Evolutionary conservation across 2,329 filamentous ascomycete genomes (phyloP).

Genomic region (Aureobasidium musti): DNA sequence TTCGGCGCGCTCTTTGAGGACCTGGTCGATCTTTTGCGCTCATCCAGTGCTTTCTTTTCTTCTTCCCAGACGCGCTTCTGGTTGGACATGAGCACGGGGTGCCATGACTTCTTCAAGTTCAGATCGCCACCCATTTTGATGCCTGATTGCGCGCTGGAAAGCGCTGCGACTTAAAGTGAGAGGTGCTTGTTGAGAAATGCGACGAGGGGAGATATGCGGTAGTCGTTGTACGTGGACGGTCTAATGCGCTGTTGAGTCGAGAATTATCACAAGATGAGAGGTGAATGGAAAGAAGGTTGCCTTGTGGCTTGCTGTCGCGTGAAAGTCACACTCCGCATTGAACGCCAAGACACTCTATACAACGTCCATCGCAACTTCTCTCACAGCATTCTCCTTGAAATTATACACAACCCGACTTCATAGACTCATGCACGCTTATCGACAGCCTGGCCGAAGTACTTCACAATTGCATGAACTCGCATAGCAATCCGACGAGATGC

Average conservation of each 20-base stretch:
- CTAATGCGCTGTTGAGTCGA: not conserved
- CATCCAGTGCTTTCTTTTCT: slow-evolving; percentile 87
- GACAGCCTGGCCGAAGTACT: too few species aligned
- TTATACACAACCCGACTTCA: not conserved
- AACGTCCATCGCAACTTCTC: not conserved
- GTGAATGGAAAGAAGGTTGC: not conserved
- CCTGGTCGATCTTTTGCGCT: slow-evolving; percentile 92
- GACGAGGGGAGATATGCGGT: not conserved
- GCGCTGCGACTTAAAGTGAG: slow-evolving; percentile 36
- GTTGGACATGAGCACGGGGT: slow-evolving; percentile 87
- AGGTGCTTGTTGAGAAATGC: not conserved
- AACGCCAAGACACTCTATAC: slow-evolving; percentile 12
- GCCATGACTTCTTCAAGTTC: slow-evolving; percentile 90
- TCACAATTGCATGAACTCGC: too few species aligned
- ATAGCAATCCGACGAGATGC: not conserved
- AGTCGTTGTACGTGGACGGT: not conserved
- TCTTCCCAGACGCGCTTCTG: slow-evolving; percentile 88
- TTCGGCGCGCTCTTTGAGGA: slow-evolving; percentile 89
- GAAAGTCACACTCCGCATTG: slow-evolving; percentile 5
- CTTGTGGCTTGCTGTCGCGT: not conserved
- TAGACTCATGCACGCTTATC: too few species aligned
- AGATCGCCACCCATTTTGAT: slow-evolving; percentile 87
- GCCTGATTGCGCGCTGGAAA: slow-evolving; percentile 32
- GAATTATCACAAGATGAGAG: not conserved
- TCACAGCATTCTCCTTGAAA: not conserved